These are phyloP conservation scores for Kodamaea restingae DNA, from an alignment of 805 yeast species.

Conservation along the genomic window DNA sequence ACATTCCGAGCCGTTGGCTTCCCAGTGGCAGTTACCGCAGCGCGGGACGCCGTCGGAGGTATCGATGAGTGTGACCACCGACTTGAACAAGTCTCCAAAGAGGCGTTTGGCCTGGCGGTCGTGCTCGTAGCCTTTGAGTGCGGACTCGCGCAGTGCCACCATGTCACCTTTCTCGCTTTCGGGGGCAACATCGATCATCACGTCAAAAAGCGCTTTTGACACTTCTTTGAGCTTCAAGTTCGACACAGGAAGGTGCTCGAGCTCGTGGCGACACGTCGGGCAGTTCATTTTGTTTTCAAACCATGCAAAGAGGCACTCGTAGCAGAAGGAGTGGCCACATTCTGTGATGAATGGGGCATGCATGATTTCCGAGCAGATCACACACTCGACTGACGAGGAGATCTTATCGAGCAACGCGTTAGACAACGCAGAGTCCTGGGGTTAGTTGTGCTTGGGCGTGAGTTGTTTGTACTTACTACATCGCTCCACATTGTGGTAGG, in stretches of 20 bases:
- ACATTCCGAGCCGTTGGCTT: conserved; percentile 63
- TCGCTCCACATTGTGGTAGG: conserved; percentile 10
- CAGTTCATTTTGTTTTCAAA: conserved; percentile 54
- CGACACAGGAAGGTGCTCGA: conserved; percentile 47
- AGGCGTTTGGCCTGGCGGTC: conserved; percentile 38
- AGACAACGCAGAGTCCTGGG: conserved; percentile 20
- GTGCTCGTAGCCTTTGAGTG: conserved; percentile 30
- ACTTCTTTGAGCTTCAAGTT: conserved; percentile 52
- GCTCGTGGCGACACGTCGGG: conserved; percentile 58
- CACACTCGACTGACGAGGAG: conserved; percentile 43
- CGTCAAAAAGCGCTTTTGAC: conserved; percentile 36
- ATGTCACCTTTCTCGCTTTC: conserved; percentile 23
- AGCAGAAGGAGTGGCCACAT: conserved; percentile 78
- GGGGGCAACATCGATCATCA: conserved; percentile 33
- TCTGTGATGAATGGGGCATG: conserved; percentile 56
- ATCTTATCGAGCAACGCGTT: conserved; percentile 24
- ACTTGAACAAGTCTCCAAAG: conserved; percentile 49
- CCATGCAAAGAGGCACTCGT: conserved; percentile 62
- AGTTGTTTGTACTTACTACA: conserved; percentile 9
- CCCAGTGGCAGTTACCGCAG: conserved; percentile 79
- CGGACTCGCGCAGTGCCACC: conserved; percentile 22
- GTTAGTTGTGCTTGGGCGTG: conserved; percentile 11
- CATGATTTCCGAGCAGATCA: conserved; percentile 69
- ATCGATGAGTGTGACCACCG: conserved; percentile 53
- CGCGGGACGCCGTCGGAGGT: conserved; percentile 68